Conservation (phyloP, 2,329 filamentous ascomycete genomes). For the Tricladium varicosporioides region DNA sequence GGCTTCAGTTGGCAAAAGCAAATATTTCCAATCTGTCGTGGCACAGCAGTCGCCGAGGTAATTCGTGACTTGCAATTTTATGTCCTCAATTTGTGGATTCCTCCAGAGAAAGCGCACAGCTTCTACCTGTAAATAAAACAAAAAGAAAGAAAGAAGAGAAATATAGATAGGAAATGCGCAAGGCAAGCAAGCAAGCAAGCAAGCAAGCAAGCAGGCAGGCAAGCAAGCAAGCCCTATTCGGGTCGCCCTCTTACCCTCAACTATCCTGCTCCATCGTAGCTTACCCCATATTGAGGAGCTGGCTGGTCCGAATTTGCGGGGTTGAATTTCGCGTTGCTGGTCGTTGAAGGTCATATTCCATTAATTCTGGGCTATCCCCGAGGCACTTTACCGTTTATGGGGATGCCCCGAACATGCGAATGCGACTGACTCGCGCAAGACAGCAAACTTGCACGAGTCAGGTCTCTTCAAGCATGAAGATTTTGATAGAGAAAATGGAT, state of each 20-base stretch:
- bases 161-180: no score
- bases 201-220: no score
- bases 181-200: no score
- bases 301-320: neutral
- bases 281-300: neutral
- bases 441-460: neutral
- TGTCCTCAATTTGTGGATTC: no score
- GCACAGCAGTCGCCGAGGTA: no score
- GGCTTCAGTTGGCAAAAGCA: neutral
- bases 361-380: neutral
- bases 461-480: neutral
- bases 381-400: neutral
- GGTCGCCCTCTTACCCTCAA: neutral
- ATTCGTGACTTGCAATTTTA: no score
- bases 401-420: neutral
- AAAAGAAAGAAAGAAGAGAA: no score
- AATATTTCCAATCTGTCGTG: no score
- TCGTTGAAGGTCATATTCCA: neutral
- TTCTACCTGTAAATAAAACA: no score
- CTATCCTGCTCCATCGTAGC: neutral
- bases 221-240: neutral
- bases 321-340: neutral
- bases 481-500: neutral
- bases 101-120: no score
- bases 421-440: neutral